Percentiles rank a stretch among this genome's conserved stretches.
These are phyloP conservation scores for Delphinella strobiligena DNA, from an alignment of 2,329 filamentous ascomycete species.

Conservation along the genomic window DNA sequence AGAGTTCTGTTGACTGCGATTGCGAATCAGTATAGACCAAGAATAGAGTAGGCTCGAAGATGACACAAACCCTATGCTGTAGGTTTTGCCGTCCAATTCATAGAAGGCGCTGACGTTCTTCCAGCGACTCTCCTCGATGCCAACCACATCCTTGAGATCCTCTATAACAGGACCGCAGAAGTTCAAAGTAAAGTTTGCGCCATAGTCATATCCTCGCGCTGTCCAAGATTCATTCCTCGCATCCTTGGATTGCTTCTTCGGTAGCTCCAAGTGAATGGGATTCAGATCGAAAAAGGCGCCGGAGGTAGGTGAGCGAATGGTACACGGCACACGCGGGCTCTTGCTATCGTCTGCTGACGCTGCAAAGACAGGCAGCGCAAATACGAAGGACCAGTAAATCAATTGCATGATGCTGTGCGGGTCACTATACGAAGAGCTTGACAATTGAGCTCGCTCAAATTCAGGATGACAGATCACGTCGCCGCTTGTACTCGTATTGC, in stretches of 20 bases:
- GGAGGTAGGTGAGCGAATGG: slow-evolving; percentile 48
- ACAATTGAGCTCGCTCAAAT: too few relatives aligned
- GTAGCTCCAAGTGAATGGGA: slow-evolving; percentile 40
- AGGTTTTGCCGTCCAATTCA: slow-evolving; percentile 50
- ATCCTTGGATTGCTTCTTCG: slow-evolving; percentile 35
- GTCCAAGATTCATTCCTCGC: slow-evolving; percentile 49
- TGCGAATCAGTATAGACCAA: not conserved
- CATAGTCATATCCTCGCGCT: slow-evolving; percentile 63
- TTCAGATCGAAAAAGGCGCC: slow-evolving; percentile 54
- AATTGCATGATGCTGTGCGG: slow-evolving; percentile 14
- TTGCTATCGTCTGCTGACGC: slow-evolving; percentile 26
- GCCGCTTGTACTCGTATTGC: too few relatives aligned
- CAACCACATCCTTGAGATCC: slow-evolving; percentile 34
- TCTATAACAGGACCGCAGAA: slow-evolving; percentile 68
- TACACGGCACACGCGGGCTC: slow-evolving; percentile 42
- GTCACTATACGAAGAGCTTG: too few relatives aligned
- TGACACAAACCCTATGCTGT: slow-evolving; percentile 59
- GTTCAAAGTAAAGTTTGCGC: slow-evolving; percentile 72
- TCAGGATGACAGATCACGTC: too few relatives aligned
- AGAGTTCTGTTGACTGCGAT: slow-evolving; percentile 40
- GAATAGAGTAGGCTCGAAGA: not conserved
- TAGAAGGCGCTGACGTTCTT: slow-evolving; percentile 73
- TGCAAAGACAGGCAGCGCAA: slow-evolving; percentile 22
- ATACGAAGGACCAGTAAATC: slow-evolving; percentile 22
- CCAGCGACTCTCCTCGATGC: slow-evolving; percentile 51